A percentile compares a stretch with the other conserved stretches of the same genome.
These are phyloP conservation scores for Acer campestre DNA, from an alignment of 345 rosid species.

Conservation along the genomic window DNA sequence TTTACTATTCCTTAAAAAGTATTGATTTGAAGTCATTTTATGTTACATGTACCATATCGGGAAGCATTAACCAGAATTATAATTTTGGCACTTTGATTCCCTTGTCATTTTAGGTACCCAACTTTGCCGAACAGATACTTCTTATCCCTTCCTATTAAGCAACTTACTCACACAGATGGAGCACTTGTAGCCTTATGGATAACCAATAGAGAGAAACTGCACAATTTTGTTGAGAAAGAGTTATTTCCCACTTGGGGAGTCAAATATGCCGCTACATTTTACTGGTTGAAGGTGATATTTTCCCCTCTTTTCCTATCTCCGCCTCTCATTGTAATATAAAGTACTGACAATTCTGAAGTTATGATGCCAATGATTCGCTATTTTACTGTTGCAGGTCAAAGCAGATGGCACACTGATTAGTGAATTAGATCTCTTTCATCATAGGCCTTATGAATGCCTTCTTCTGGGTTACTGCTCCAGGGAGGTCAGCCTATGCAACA, in stretches of 20 bases:
- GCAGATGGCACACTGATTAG: constrained; percentile 74
- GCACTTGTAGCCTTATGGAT: constrained; percentile 93
- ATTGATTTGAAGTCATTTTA: not conserved
- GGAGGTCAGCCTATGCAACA: constrained; percentile 40
- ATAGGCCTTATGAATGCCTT: constrained; percentile 91
- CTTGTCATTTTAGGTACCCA: constrained; percentile 59
- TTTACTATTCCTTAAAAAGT: too few relatives aligned
- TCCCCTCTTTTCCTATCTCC: not conserved
- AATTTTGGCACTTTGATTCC: not conserved
- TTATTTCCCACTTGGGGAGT: constrained; percentile 82
- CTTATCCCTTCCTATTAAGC: constrained; percentile 76
- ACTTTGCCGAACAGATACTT: constrained; percentile 83
- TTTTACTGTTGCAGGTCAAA: constrained; percentile 59
- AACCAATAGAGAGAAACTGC: constrained; percentile 86
- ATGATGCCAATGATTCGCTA: constrained; percentile 17
- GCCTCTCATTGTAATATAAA: constrained; percentile 15
- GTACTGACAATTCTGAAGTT: constrained; percentile 14
- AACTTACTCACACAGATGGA: constrained; percentile 70
- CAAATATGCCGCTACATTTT: constrained; percentile 49
- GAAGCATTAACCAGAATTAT: not conserved
- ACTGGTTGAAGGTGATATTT: constrained; percentile 78
- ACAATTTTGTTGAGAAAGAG: constrained; percentile 68
- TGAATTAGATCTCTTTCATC: constrained; percentile 84
- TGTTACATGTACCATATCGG: not conserved
- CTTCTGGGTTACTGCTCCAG: constrained; percentile 58